These are phyloP conservation scores for Penicillium parvum DNA, from an alignment of 495 filamentous ascomycete genomes.

Conservation along the genomic window DNA sequence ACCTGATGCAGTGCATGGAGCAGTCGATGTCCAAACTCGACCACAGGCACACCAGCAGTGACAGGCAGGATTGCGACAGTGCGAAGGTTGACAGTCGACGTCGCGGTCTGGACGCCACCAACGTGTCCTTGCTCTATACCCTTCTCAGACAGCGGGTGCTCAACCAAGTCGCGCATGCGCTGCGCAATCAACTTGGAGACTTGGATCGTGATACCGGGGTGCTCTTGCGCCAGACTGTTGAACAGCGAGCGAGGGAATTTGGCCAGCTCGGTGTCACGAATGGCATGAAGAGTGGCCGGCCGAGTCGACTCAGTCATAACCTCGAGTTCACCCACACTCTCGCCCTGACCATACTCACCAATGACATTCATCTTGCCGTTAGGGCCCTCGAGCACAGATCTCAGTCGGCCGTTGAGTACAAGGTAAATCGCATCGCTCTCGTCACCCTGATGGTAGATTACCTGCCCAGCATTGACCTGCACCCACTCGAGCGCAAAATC, in stretches of 20 bases:
- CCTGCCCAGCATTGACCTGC: conserved; percentile 89
- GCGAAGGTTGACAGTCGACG: conserved; percentile 85
- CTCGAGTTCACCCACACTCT: conserved; percentile 95
- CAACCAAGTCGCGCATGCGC: conserved; percentile 83
- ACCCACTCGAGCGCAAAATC: conserved; percentile 98
- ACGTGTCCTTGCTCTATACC: conserved; percentile 53
- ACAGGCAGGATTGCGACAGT: conserved; percentile 92
- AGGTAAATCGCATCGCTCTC: conserved; percentile 99
- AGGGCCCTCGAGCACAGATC: conserved; percentile 71
- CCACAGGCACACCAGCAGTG: conserved; percentile 85
- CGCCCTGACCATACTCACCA: conserved; percentile 93
- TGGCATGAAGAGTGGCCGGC: conserved; percentile 87
- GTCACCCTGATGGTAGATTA: conserved; percentile 88
- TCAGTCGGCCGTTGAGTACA: conserved; percentile 85
- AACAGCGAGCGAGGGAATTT: conserved; percentile 95
- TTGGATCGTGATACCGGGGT: conserved; percentile 97
- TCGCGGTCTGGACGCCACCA: conserved; percentile 62
- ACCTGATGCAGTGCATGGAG: conserved; percentile 84
- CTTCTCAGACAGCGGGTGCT: conserved; percentile 70
- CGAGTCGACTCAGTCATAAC: conserved; percentile 92
- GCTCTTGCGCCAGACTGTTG: conserved; percentile 94
- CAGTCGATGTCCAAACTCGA: conserved; percentile 89
- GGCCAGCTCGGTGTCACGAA: conserved; percentile 92
- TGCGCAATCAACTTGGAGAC: conserved; percentile 98
- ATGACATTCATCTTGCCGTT: conserved; percentile 82